phyloP scores from a whole-genome alignment of 805 yeast species.

The Pichia nanzhaoensis region DNA sequence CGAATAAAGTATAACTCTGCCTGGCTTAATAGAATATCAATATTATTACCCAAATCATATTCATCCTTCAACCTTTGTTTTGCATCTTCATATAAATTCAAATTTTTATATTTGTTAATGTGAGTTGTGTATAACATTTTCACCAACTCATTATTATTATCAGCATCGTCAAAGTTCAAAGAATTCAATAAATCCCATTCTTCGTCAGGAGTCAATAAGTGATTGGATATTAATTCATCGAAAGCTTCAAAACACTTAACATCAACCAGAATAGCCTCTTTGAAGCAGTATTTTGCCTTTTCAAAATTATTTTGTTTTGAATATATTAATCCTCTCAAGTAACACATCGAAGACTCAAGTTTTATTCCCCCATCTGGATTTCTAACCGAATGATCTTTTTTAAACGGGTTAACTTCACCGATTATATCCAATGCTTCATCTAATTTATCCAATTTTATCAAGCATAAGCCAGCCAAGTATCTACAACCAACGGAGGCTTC shows the following conservation, averaged over 20 bases:
- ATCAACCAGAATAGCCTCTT: constrained; percentile 81
- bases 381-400: constrained; percentile 28
- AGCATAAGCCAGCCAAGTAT: constrained; percentile 70
- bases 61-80: constrained; percentile 61
- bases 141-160: constrained; percentile 76
- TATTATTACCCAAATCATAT: constrained; percentile 60
- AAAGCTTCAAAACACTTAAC: constrained; percentile 92
- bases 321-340: constrained; percentile 74
- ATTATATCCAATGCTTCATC: constrained; percentile 85
- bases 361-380: constrained; percentile 78
- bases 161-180: constrained; percentile 65
- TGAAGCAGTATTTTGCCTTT: constrained; percentile 77
- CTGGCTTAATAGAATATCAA: constrained; percentile 59
- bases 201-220: constrained; percentile 73
- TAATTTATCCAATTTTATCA: constrained; percentile 65
- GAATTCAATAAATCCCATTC: constrained; percentile 73
- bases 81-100: constrained; percentile 54
- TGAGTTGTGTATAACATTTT: constrained; percentile 67
- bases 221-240: constrained; percentile 64
- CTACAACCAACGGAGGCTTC: constrained; percentile 67
- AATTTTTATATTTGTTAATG: constrained; percentile 65
- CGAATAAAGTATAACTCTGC: constrained; percentile 69
- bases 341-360: constrained; percentile 82
- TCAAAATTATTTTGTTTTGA: constrained; percentile 79
- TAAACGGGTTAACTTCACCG: constrained; percentile 77